Conservation (phyloP, 2,329 filamentous ascomycete genomes). For the Botrytis hyacinthi region DNA sequence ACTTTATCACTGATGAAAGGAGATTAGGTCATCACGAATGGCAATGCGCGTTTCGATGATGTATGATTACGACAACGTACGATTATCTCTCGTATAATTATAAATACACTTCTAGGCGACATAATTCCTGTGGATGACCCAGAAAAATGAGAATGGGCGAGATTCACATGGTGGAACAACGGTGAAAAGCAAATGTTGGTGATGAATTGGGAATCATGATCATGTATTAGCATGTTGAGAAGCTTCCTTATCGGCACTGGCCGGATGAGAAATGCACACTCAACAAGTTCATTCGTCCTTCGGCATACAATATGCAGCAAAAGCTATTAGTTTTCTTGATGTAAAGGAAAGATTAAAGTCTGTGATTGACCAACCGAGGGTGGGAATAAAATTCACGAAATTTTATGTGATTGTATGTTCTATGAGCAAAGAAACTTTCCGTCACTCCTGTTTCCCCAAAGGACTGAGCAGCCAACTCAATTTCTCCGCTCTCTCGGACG, state of each 20-base stretch:
- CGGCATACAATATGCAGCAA: background rate
- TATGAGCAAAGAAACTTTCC: background rate
- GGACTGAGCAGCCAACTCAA: constrained; percentile 48
- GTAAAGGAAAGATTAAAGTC: background rate
- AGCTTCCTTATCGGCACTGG: background rate
- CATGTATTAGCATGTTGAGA: background rate
- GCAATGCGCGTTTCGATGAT: background rate
- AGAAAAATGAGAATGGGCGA: background rate
- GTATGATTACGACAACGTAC: background rate
- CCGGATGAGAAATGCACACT: background rate
- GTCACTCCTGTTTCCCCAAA: constrained; percentile 26
- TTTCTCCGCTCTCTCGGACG: constrained; percentile 48
- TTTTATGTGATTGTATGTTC: background rate
- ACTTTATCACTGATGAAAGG: background rate
- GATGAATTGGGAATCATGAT: background rate
- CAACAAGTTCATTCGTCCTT: background rate
- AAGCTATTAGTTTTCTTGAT: background rate
- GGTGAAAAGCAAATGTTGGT: background rate
- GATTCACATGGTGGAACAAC: background rate
- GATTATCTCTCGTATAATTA: background rate
- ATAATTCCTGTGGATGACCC: background rate
- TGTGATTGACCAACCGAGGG: background rate
- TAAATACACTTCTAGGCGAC: background rate
- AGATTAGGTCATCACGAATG: background rate
- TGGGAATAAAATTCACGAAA: background rate